Evolutionary conservation across 805 yeast species (phyloP).

Genomic region (Cyberlindnera bimundalis): DNA sequence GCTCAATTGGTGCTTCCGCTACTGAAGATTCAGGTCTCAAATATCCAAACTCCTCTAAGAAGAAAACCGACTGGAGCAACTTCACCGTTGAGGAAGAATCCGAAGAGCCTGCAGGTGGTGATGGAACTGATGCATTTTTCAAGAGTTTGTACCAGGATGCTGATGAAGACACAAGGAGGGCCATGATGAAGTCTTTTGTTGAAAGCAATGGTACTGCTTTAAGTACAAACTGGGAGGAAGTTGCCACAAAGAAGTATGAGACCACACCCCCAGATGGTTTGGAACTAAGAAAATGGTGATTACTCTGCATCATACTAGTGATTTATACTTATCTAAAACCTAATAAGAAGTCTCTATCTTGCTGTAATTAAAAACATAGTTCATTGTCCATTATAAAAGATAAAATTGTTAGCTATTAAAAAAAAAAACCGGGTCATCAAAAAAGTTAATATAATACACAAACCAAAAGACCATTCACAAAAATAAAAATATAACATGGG

Average conservation of each 20-base stretch:
- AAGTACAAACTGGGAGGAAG: slow-evolving; percentile 93
- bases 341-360: too few species aligned
- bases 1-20: background rate
- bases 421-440: background rate
- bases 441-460: background rate
- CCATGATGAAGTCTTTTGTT: slow-evolving; percentile 95
- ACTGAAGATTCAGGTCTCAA: slow-evolving; percentile 4
- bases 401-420: too few species aligned
- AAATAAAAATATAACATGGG: too few species aligned
- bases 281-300: slow-evolving; percentile 23
- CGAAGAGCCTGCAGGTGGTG: slow-evolving; percentile 42
- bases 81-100: slow-evolving; percentile 40
- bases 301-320: too few species aligned
- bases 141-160: slow-evolving; percentile 69
- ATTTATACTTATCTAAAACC: too few species aligned
- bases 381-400: background rate
- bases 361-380: background rate
- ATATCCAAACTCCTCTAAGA: slow-evolving; percentile 66
- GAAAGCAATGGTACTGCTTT: slow-evolving; percentile 93
- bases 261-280: slow-evolving; percentile 26
- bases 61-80: slow-evolving; percentile 67
- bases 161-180: slow-evolving; percentile 83
- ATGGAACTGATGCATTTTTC: slow-evolving; percentile 65
- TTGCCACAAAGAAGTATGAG: slow-evolving; percentile 52
- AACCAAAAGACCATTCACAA: background rate